Conservation (phyloP, 23 red algal species). For the Agarophyton chilense region DNA sequence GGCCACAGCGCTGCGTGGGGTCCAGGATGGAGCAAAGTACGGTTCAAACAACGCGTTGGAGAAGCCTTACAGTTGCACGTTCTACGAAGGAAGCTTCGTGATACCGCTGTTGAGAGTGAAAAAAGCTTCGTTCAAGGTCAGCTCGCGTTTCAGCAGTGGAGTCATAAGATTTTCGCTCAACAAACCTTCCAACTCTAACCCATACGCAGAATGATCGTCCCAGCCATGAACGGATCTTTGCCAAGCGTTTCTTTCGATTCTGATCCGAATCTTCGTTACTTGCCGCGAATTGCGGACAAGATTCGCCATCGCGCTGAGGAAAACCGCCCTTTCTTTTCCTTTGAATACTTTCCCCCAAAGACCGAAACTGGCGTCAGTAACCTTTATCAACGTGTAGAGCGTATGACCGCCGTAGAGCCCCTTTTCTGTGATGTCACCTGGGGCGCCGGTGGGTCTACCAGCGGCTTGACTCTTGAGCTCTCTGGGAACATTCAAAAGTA, state of each 20-base stretch:
- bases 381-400: constrained; percentile 92
- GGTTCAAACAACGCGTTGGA: neutral
- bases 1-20: neutral
- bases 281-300: constrained; percentile 88
- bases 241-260: neutral
- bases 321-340: constrained; percentile 89
- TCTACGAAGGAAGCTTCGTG: no score
- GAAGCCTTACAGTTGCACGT: constrained; percentile 17
- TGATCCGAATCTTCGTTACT: constrained; percentile 73
- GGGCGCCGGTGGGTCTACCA: constrained; percentile 97
- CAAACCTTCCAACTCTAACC: neutral
- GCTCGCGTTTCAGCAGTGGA: no score
- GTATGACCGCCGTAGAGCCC: constrained; percentile 89
- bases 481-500: constrained; percentile 96
- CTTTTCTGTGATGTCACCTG: constrained; percentile 99
- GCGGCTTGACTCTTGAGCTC: constrained; percentile 87
- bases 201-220: neutral
- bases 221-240: constrained; percentile 4
- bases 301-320: constrained; percentile 66
- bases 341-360: constrained; percentile 99
- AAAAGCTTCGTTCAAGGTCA: no score
- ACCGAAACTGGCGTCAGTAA: constrained; percentile 85
- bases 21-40: neutral
- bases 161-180: no score
- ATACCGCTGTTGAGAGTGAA: no score